phyloP scores from a whole-genome alignment of 2,329 filamentous ascomycete genomes.

The Tricladium varicosporioides region DNA sequence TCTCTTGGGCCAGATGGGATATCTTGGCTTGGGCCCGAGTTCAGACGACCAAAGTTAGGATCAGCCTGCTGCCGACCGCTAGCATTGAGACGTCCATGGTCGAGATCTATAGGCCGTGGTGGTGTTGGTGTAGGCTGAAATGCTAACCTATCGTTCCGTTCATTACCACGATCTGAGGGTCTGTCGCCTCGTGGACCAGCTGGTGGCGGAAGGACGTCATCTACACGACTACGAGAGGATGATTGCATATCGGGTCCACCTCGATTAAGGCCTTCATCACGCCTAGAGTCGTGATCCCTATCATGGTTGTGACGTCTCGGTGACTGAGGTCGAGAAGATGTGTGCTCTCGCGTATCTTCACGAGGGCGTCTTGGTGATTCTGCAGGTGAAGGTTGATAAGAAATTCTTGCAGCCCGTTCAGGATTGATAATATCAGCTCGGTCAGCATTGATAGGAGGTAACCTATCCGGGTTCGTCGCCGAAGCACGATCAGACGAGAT shows the following conservation, averaged over 20 bases:
- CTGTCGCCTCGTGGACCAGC: conserved; percentile 38
- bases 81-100: conserved; percentile 45
- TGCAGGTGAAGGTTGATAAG: conserved; percentile 23
- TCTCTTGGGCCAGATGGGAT: conserved; percentile 56
- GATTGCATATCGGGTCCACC: conserved; percentile 20
- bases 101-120: conserved; percentile 43
- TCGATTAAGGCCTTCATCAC: conserved; percentile 30
- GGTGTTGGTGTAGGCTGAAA: conserved; percentile 39
- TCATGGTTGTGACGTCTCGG: conserved; percentile 45
- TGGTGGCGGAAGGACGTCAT: conserved; percentile 30
- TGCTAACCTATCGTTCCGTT: conserved; percentile 43
- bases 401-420: conserved; percentile 34
- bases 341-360: conserved; percentile 30
- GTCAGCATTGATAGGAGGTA: conserved; percentile 27
- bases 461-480: conserved; percentile 23
- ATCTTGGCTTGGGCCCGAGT: conserved; percentile 44
- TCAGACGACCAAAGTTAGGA: conserved; percentile 61
- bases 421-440: conserved; percentile 34
- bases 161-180: conserved; percentile 44
- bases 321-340: conserved; percentile 44
- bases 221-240: conserved; percentile 22
- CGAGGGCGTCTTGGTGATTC: conserved; percentile 31
- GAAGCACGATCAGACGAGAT: conserved; percentile 25
- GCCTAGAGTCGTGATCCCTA: conserved; percentile 34
- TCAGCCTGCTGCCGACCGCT: conserved; percentile 47